These are phyloP conservation scores for Saccharomycopsis phalli DNA, from an alignment of 1,139 yeast genomes.

Conservation along the genomic window DNA sequence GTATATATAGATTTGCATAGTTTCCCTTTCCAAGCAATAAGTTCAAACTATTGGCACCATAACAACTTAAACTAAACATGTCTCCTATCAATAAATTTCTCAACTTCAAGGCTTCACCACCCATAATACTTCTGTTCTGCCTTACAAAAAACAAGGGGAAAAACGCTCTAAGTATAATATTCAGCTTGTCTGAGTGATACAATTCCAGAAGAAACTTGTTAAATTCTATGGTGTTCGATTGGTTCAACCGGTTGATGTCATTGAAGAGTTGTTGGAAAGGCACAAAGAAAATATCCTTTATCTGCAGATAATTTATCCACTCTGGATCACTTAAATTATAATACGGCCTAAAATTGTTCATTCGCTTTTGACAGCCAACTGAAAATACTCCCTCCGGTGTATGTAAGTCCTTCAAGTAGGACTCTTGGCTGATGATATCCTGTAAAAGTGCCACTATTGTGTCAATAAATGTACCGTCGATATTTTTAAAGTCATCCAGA, in stretches of 20 bases:
- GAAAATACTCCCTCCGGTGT: slow-evolving; percentile 41
- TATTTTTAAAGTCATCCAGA: slow-evolving; percentile 3
- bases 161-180: slow-evolving; percentile 52
- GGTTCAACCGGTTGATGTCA: slow-evolving; percentile 28
- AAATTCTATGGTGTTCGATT: slow-evolving; percentile 25
- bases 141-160: slow-evolving; percentile 53
- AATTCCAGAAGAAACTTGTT: slow-evolving; percentile 26
- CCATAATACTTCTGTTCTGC: slow-evolving; percentile 48
- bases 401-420: slow-evolving; percentile 23
- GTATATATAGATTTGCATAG: background rate
- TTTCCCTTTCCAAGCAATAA: slow-evolving; percentile 15
- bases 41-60: slow-evolving; percentile 25
- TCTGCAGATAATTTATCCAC: slow-evolving; percentile 22
- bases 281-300: slow-evolving; percentile 27
- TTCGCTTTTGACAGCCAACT: slow-evolving; percentile 38
- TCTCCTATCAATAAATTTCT: slow-evolving; percentile 27
- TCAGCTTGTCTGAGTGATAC: slow-evolving; percentile 26
- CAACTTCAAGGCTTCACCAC: slow-evolving; percentile 25
- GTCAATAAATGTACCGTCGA: slow-evolving; percentile 20
- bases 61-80: slow-evolving; percentile 28
- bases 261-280: slow-evolving; percentile 32
- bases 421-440: slow-evolving; percentile 17
- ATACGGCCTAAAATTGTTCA: slow-evolving; percentile 54
- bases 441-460: slow-evolving; percentile 11
- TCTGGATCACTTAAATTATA: slow-evolving; percentile 31